Evolutionary conservation across 345 rosid species (phyloP).

Genomic region (Eucalyptus erythrocorys): DNA sequence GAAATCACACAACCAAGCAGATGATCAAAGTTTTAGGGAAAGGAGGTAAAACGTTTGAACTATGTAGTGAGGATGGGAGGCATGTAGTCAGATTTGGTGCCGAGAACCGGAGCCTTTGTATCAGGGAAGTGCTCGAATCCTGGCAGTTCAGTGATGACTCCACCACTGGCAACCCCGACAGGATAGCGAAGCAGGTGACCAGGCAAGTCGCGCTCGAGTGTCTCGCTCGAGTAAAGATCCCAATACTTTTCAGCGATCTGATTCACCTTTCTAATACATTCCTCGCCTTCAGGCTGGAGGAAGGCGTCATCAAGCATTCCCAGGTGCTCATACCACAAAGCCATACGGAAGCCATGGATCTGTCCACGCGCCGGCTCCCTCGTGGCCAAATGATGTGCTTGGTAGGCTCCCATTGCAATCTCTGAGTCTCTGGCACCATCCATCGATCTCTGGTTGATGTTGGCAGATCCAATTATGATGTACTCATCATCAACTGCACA

Average conservation of each 20-base stretch:
- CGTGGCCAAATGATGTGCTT: constrained; percentile 67
- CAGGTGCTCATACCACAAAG: constrained; percentile 93
- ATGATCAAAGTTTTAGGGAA: constrained; percentile 1
- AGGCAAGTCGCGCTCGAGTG: constrained; percentile 70
- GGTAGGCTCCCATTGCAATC: constrained; percentile 98
- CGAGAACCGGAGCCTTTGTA: constrained; percentile 84
- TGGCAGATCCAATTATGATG: constrained; percentile 92
- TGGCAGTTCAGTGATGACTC: constrained; percentile 56
- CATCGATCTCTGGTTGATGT: constrained; percentile 98
- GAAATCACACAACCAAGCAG: background rate
- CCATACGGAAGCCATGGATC: constrained; percentile 92
- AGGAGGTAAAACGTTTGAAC: background rate
- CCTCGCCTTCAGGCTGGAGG: constrained; percentile 57
- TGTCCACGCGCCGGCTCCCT: constrained; percentile 88
- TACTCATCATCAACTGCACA: constrained; percentile 93
- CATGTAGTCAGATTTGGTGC: constrained; percentile 75
- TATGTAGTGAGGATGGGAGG: constrained; percentile 95
- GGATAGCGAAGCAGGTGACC: constrained; percentile 97
- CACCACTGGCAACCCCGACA: constrained; percentile 46
- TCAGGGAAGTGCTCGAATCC: constrained; percentile 78
- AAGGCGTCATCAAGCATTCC: constrained; percentile 84
- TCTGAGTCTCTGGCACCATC: constrained; percentile 98
- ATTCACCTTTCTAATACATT: constrained; percentile 66
- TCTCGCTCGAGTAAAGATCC: constrained; percentile 76
- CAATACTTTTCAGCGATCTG: constrained; percentile 78